A percentile compares a stretch with the other conserved stretches of the same genome.
Evolutionary conservation across 208 protist species (phyloP).

Genomic region (Acanthamoeba castellanii): DNA sequence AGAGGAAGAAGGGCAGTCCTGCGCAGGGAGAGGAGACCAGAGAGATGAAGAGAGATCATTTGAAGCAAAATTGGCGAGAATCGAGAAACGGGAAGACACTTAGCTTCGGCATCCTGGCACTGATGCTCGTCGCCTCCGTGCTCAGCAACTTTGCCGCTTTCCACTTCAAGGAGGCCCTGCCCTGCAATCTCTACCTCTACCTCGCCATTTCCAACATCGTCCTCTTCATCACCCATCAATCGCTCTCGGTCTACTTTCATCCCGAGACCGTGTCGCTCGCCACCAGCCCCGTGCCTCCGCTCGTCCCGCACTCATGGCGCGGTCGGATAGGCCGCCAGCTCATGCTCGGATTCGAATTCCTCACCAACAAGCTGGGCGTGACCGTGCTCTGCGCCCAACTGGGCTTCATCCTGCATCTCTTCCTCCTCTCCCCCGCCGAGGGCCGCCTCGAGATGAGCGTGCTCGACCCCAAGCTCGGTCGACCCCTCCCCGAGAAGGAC

Average conservation of each 20-base stretch:
- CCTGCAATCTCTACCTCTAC: conserved; percentile 55
- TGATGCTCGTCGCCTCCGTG: background rate
- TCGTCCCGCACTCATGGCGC: conserved; percentile 11
- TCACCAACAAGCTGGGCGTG: conserved; percentile 46
- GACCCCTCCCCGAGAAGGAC: conserved; percentile 44
- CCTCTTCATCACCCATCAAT: conserved; percentile 37
- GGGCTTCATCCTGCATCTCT: conserved; percentile 50
- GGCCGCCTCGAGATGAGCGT: conserved; percentile 50
- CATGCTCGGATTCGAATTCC: conserved; percentile 57
- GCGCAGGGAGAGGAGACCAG: too few species aligned
- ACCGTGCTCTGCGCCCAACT: conserved; percentile 35
- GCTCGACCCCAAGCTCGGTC: conserved; percentile 41
- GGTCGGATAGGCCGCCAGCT: conserved; percentile 4
- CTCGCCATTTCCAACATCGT: conserved; percentile 41
- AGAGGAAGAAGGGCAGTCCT: background rate
- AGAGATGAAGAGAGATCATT: background rate
- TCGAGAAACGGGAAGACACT: background rate
- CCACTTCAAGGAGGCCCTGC: conserved; percentile 25
- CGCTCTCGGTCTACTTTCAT: background rate
- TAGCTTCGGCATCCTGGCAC: background rate
- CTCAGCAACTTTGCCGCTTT: conserved; percentile 39
- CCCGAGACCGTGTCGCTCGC: background rate
- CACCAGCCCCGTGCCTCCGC: background rate
- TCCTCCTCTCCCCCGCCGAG: conserved; percentile 23
- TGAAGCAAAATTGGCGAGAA: conserved; percentile 27